A percentile compares a stretch with the other conserved stretches of the same genome.
These are phyloP conservation scores for Dacryopinax primogenitus DNA, from an alignment of 768 basidiomycete genomes.

Conservation along the genomic window DNA sequence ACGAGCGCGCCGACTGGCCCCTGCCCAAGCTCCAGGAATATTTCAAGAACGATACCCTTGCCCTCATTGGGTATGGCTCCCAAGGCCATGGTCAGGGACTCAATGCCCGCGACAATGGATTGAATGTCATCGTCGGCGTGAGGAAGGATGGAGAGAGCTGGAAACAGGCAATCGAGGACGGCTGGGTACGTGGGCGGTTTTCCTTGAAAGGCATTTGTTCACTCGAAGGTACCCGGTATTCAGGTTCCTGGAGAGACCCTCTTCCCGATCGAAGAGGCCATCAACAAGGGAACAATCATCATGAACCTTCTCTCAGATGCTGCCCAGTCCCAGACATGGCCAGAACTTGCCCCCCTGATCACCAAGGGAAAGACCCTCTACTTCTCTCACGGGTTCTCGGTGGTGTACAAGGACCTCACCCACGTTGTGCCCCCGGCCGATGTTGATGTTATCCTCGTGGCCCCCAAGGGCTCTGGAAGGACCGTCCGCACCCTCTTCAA, in stretches of 20 bases:
- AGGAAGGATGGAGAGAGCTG: conserved; percentile 94
- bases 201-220: conserved; percentile 2
- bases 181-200: conserved; percentile 52
- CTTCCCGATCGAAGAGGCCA: conserved; percentile 97
- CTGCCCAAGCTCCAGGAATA: conserved; percentile 95
- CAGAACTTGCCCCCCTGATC: conserved; percentile 76
- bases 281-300: conserved; percentile 90
- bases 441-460: conserved; percentile 97
- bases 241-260: conserved; percentile 93
- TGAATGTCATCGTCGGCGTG: conserved; percentile 97
- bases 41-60: conserved; percentile 99
- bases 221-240: background rate
- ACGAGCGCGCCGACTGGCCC: conserved; percentile 96
- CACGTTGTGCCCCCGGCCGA: conserved; percentile 81
- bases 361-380: conserved; percentile 99
- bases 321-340: conserved; percentile 96
- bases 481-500: conserved; percentile 99
- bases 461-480: conserved; percentile 96
- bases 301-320: conserved; percentile 99
- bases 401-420: conserved; percentile 96
- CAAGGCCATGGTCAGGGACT: conserved; percentile 98
- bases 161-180: conserved; percentile 89
- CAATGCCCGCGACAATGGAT: conserved; percentile 96
- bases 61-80: conserved; percentile 97
- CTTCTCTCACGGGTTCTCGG: conserved; percentile 99